These are phyloP conservation scores for Dactylellina drechsleri DNA, from an alignment of 2,329 filamentous ascomycete genomes.

Conservation along the genomic window DNA sequence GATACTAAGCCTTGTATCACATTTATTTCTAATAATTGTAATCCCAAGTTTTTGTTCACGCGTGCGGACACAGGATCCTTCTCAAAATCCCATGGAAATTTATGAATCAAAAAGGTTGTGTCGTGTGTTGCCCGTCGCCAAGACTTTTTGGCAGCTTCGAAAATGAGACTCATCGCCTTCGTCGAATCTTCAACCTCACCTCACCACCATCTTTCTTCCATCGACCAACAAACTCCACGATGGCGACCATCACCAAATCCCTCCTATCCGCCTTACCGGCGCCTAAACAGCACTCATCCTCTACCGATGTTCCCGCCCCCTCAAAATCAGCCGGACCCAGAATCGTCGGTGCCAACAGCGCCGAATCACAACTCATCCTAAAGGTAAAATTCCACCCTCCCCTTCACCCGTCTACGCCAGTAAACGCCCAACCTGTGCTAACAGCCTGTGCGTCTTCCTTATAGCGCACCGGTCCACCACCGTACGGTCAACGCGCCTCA, in stretches of 20 bases:
- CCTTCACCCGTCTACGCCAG: neutral
- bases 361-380: constrained; percentile 87
- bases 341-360: constrained; percentile 79
- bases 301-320: constrained; percentile 45
- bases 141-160: constrained; percentile 20
- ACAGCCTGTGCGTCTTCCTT: constrained; percentile 28
- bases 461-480: constrained; percentile 80
- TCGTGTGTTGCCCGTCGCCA: constrained; percentile 42
- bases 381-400: constrained; percentile 66
- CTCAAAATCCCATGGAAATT: no score
- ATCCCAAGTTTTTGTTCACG: no score
- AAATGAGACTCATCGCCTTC: constrained; percentile 29
- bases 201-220: constrained; percentile 56
- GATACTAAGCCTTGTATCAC: no score
- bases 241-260: constrained; percentile 57
- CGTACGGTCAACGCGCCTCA: constrained; percentile 85
- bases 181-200: constrained; percentile 47
- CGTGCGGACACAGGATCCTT: no score
- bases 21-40: no score
- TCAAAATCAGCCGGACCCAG: constrained; percentile 80
- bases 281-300: constrained; percentile 55
- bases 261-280: constrained; percentile 58
- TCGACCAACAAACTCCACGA: constrained; percentile 46
- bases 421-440: constrained; percentile 48
- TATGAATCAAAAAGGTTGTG: no score